Evolutionary conservation across 2,329 filamentous ascomycete genomes (phyloP).

Genomic region (Alternaria sp.): DNA sequence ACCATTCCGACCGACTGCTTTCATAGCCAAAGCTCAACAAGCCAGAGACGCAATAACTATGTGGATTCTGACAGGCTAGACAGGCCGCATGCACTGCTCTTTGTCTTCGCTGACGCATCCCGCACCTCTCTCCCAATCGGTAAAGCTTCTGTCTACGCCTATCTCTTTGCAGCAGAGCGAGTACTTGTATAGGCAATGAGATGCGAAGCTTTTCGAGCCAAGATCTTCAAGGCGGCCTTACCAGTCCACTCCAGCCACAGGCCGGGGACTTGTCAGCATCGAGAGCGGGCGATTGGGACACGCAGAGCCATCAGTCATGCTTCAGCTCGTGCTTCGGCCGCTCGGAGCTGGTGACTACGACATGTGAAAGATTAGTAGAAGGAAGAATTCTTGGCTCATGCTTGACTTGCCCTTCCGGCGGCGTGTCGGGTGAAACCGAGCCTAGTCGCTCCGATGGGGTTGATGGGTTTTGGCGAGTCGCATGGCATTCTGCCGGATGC

Average conservation of each 20-base stretch:
- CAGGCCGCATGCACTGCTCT: constrained; percentile 4
- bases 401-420: not conserved
- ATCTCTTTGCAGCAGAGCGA: constrained; percentile 3
- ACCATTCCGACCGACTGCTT: not conserved
- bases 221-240: constrained; percentile 9
- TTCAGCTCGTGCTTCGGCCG: not conserved
- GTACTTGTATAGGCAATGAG: not conserved
- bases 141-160: constrained; percentile 3
- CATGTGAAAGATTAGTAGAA: not conserved
- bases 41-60: not conserved
- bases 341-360: not conserved
- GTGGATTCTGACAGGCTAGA: not conserved
- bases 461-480: constrained; percentile 10
- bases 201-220: constrained; percentile 7
- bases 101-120: constrained; percentile 17
- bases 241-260: constrained; percentile 1
- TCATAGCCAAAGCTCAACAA: not conserved
- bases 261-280: not conserved
- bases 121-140: constrained; percentile 8
- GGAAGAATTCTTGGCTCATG: not conserved
- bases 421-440: constrained; percentile 10
- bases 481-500: constrained; percentile 16
- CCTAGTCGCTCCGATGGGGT: constrained; percentile 11
- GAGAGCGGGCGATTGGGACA: not conserved
- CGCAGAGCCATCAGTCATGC: constrained; percentile 5